Evolutionary conservation across 768 basidiomycete species (phyloP), one percentile per base, ranked within the genome.

Genomic region (Clitopilus hobsonii): DNA sequence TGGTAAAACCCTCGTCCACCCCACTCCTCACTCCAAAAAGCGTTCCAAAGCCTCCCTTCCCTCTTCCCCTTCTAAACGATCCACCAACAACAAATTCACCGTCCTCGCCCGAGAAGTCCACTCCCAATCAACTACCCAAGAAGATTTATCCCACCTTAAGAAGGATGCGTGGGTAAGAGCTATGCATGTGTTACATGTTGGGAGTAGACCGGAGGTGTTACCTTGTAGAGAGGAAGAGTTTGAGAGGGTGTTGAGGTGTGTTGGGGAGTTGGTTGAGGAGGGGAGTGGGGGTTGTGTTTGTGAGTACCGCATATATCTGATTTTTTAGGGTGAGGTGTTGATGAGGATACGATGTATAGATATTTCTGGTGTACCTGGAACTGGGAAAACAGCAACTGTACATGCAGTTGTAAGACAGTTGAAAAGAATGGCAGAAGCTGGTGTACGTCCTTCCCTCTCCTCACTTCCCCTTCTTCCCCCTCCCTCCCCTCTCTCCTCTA

Each of bases 351-450:
- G n/a, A 20, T 49, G 29, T 38, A 1, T 53, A 98, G 95, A 98
- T 69, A 97, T 98, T 49, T 94, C 95, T 6, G 96, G 97, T 7
- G 94, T 98, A 6, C 97, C 96, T n/a, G 96, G 97, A 6, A 98
- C 96, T 1, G 96, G 97, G 7, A 99, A 98, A 72, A 99, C 97
- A 0, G 97, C 97, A 0, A 98, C 97, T 0, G 94, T 98, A 0
- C 95, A 98, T 62, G 90, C 89, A 0, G 88, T 97, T 23, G 83
- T 98, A 27, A 81, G 91, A 30, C 91, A 96, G 65, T 77, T 98
- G 10, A 94, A 92, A 65, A 79, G 86, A 32, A 91, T 95, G 84
- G 94, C 94, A 1, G 81, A 89, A 65, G 78, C 83, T 53, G 85
- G 83, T 59, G 92, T 93, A 59, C 25, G 85, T 73, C 10, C 20